Base-by-base conservation (phyloP, 495 filamentous ascomycete genomes). In the Tuber indicum region DNA sequence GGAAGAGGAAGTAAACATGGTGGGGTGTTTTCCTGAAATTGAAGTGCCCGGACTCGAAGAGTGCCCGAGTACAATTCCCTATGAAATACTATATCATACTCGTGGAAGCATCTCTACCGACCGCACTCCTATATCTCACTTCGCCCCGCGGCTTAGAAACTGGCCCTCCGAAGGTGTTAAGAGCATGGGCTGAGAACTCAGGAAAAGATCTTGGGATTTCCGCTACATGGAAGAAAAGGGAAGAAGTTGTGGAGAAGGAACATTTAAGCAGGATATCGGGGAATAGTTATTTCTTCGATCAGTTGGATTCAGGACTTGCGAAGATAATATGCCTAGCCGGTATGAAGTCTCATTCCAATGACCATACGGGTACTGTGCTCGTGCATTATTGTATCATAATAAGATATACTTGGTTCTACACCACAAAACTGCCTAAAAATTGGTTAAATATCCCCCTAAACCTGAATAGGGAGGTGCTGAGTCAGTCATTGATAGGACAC, bases 271-370 rank as follows among this genome's bases (percentile, higher is more conserved):
- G 86, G 45, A 85, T 83, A 6, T 88, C 86, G 78, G 87, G 87
- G 0, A 88, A 88, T 73, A 82, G 86, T 72, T 88, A 87, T 83
- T 85, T 88, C 81, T 88, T 88, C 66, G 84, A 84, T 71, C 86
- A 87, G 81, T 26, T 77, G 6, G 72, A 32, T 3, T 74, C n/a
- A 43, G 47, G 39, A 36, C n/a, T 21, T 69, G 12, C 26, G 26
- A 66, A 36, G 32, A 1, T n/a, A 62, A 32, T 14, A 16, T 32
- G 32, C 32, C 26, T 3, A 19, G 32, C 3, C 14, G 6, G 14
- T 8, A 36, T 36, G 32, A 12, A 19, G 36, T 36, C 58, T 32
- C 58, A 16, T 62, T 16, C 58, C 16, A 32, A 14, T 5, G 2
- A 10, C 12, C 10, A 0, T 3, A 14, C 32, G 0, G 32, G 32